Evolutionary conservation across 2,329 filamentous ascomycete genomes (phyloP).

Genomic region (Xylariaceae sp.): DNA sequence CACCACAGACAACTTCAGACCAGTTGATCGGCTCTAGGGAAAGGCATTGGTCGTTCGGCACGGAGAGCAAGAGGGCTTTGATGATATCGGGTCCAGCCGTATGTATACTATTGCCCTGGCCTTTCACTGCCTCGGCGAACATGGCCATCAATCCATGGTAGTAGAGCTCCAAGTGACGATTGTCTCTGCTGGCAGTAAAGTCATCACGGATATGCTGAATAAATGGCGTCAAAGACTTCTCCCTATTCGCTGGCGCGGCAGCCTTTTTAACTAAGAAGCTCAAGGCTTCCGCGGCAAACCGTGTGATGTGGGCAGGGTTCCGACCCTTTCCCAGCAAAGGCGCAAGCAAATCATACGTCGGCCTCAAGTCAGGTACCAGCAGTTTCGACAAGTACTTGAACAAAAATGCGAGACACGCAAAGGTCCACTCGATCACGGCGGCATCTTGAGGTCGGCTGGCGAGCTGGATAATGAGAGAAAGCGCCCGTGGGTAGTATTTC

Average conservation of each 20-base stretch:
- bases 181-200: conserved; percentile 49
- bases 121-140: conserved; percentile 75
- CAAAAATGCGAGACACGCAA: conserved; percentile 86
- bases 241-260: conserved; percentile 68
- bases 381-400: conserved; percentile 95
- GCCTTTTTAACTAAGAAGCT: conserved; percentile 92
- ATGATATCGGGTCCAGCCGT: conserved; percentile 54
- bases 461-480: conserved; percentile 70
- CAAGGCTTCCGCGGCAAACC: conserved; percentile 91
- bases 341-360: conserved; percentile 76
- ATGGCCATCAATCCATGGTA: conserved; percentile 87
- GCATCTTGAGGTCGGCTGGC: conserved; percentile 72
- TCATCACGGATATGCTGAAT: conserved; percentile 67
- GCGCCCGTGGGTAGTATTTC: conserved; percentile 72
- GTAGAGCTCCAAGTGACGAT: conserved; percentile 62
- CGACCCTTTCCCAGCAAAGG: conserved; percentile 76
- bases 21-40: conserved; percentile 46
- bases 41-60: conserved; percentile 47
- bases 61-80: conserved; percentile 44
- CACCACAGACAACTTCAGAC: conserved; percentile 65
- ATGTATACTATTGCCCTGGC: conserved; percentile 54
- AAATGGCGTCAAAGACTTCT: conserved; percentile 65
- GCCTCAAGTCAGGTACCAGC: conserved; percentile 76
- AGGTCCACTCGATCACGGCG: conserved; percentile 96
- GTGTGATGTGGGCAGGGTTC: conserved; percentile 79